A percentile compares a stretch with the other conserved stretches of the same genome.
Evolutionary conservation across 805 yeast genomes (phyloP).

Genomic region (Candida methanosorbosa): DNA sequence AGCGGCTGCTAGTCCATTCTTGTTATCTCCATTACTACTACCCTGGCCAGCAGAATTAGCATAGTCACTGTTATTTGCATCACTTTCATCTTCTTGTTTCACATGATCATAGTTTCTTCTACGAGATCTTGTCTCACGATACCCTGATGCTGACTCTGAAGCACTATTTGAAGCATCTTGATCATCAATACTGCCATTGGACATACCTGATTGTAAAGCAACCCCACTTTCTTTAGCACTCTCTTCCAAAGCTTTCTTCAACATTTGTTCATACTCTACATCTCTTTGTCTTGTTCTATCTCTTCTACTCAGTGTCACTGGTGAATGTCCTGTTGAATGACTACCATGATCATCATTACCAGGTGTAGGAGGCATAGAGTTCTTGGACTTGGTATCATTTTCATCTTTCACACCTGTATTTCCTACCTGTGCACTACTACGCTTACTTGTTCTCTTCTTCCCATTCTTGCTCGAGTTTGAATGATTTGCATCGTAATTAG

Average conservation of each 20-base stretch:
- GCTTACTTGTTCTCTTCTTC: conserved; percentile 1
- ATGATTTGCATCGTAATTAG: conserved; percentile 29
- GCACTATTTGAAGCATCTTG: too few relatives aligned
- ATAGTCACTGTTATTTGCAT: too few relatives aligned
- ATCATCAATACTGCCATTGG: too few relatives aligned
- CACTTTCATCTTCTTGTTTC: too few relatives aligned
- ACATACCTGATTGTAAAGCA: too few relatives aligned
- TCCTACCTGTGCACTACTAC: neutral
- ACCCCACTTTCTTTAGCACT: conserved; percentile 44
- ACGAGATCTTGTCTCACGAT: conserved; percentile 16
- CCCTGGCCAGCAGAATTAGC: too few relatives aligned
- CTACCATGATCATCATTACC: neutral
- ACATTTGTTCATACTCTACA: conserved; percentile 25
- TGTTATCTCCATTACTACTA: neutral
- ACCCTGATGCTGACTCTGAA: conserved; percentile 14
- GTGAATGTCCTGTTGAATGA: neutral
- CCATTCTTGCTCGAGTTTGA: conserved; percentile 17
- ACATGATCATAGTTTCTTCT: conserved; percentile 11
- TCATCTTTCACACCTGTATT: neutral
- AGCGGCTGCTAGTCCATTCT: neutral
- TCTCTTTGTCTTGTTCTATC: conserved; percentile 21
- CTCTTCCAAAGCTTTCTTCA: conserved; percentile 43
- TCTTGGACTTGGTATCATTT: neutral
- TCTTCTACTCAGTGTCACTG: conserved; percentile 11
- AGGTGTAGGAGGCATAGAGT: neutral